Percentiles rank a stretch among this genome's conserved stretches.
These are phyloP conservation scores for Bacterosira constricta DNA, from an alignment of 108 stramenopile species.

Conservation along the genomic window DNA sequence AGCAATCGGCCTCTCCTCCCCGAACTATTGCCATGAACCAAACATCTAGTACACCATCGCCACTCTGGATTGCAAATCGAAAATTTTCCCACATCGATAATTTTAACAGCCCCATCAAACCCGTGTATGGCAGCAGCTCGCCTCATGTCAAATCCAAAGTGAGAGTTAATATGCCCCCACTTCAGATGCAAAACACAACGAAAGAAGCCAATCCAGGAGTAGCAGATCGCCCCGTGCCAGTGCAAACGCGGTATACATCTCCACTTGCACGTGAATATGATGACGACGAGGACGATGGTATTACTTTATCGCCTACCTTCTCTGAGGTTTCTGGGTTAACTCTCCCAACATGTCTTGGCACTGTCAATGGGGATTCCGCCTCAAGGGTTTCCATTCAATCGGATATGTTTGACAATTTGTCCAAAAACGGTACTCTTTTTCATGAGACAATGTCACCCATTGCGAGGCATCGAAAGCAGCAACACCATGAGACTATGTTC, in stretches of 20 bases:
- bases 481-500: slow-evolving; percentile 29
- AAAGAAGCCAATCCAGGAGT: not conserved
- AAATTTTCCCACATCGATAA: not conserved
- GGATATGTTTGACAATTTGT: slow-evolving; percentile 13
- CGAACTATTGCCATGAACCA: slow-evolving; percentile 3
- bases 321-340: slow-evolving; percentile 48
- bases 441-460: slow-evolving; percentile 39
- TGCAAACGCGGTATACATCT: slow-evolving; percentile 18
- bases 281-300: slow-evolving; percentile 44
- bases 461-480: slow-evolving; percentile 26
- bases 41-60: slow-evolving; percentile 6
- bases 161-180: slow-evolving; percentile 1
- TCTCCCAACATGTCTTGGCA: slow-evolving; percentile 21
- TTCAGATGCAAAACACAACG: not conserved
- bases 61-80: not conserved
- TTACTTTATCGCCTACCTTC: slow-evolving; percentile 45
- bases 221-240: not conserved
- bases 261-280: not conserved
- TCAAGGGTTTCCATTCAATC: not conserved
- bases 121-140: not conserved
- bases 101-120: slow-evolving; percentile 1
- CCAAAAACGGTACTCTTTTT: not conserved
- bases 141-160: not conserved
- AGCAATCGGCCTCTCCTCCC: slow-evolving; percentile 10
- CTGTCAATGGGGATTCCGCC: slow-evolving; percentile 1